Percentiles rank a stretch among this genome's conserved stretches.
phyloP scores from a whole-genome alignment of 1,139 yeast genomes.

The Blastobotrys elegans region DNA sequence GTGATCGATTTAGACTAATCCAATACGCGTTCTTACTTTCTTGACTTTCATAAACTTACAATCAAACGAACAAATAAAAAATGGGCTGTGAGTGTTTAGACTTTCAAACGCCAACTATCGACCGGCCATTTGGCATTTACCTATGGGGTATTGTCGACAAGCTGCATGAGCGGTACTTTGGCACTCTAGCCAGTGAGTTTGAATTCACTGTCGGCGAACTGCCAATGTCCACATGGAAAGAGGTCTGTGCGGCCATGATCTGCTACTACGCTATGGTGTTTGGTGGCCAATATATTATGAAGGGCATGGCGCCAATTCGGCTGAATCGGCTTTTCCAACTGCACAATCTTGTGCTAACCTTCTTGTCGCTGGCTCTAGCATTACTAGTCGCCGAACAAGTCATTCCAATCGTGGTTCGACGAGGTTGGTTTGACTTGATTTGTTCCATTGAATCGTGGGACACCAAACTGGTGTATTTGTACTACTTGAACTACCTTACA shows the following conservation, averaged over 20 bases:
- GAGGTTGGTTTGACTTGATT: slow-evolving; percentile 82
- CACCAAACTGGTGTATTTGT: slow-evolving; percentile 74
- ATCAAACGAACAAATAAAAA: neutral
- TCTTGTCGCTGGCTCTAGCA: slow-evolving; percentile 61
- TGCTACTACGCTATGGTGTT: slow-evolving; percentile 75
- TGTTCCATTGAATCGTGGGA: slow-evolving; percentile 82
- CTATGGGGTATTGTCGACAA: slow-evolving; percentile 83
- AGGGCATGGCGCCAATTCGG: slow-evolving; percentile 59
- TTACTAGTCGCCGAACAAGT: slow-evolving; percentile 76
- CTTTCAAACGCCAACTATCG: slow-evolving; percentile 50
- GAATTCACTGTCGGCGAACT: slow-evolving; percentile 50
- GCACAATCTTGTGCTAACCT: slow-evolving; percentile 76
- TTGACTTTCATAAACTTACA: too few relatives aligned
- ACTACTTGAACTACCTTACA: slow-evolving; percentile 45
- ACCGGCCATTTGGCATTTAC: slow-evolving; percentile 83
- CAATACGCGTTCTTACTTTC: too few relatives aligned
- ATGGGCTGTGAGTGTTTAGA: slow-evolving; percentile 12
- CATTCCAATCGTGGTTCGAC: slow-evolving; percentile 67
- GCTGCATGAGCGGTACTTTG: slow-evolving; percentile 43
- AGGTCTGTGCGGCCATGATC: slow-evolving; percentile 56
- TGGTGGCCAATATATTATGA: slow-evolving; percentile 67
- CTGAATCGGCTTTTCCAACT: slow-evolving; percentile 69
- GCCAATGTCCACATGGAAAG: slow-evolving; percentile 46
- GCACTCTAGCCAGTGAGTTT: slow-evolving; percentile 59
- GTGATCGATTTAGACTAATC: too few relatives aligned